Conservation (phyloP, 305 asterid species). For the Coffea humblotiana region DNA sequence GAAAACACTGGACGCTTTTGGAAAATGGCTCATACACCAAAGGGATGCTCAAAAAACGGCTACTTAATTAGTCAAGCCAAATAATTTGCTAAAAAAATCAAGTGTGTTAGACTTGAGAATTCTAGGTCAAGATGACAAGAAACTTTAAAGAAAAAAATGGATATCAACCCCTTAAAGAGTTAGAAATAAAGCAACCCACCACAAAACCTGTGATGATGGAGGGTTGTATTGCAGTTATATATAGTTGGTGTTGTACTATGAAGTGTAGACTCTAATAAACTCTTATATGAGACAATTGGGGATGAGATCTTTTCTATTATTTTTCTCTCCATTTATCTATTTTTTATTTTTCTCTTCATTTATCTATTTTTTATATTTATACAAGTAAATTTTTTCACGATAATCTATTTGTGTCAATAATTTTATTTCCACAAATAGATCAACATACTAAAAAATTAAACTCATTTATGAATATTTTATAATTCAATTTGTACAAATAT, state of each 20-base stretch:
- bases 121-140: neutral
- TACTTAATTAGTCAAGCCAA: neutral
- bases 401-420: too few species aligned
- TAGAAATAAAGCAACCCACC: neutral
- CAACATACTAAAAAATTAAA: too few species aligned
- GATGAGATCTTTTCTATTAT: too few species aligned
- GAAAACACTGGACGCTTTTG: constrained; percentile 73
- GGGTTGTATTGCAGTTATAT: neutral
- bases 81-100: neutral
- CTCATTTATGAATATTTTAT: too few species aligned
- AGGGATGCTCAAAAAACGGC: neutral
- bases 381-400: too few species aligned
- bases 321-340: too few species aligned
- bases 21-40: constrained; percentile 41
- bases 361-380: too few species aligned
- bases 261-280: neutral
- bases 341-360: too few species aligned
- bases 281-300: neutral
- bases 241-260: neutral
- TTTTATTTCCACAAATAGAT: too few species aligned
- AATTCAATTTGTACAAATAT: too few species aligned
- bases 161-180: neutral
- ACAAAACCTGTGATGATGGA: neutral
- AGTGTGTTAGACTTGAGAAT: neutral
- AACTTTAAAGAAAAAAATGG: neutral